phyloP scores from a whole-genome alignment of 106 monocot genomes.

The Dendrobium huoshanense region DNA sequence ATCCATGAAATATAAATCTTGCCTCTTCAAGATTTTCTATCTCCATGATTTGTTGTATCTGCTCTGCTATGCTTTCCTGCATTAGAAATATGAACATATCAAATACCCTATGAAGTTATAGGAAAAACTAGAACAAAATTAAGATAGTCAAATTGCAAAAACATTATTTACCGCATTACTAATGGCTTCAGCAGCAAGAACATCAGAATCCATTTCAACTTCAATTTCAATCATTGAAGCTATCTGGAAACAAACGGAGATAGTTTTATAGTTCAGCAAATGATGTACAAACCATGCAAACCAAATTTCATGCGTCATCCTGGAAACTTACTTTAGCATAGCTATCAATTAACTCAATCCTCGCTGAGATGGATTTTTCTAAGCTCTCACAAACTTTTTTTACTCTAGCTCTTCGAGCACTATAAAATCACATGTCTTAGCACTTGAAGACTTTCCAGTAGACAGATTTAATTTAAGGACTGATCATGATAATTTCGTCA shows the following conservation, averaged over 20 bases:
- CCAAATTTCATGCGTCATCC: neutral
- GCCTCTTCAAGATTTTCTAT: slow-evolving; percentile 96
- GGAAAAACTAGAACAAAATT: neutral
- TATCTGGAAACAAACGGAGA: slow-evolving; percentile 33
- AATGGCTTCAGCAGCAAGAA: slow-evolving; percentile 71
- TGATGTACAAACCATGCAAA: neutral
- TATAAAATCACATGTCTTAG: slow-evolving; percentile 15
- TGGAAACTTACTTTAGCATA: slow-evolving; percentile 77
- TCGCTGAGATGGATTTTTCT: slow-evolving; percentile 65
- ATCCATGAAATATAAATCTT: slow-evolving; percentile 16
- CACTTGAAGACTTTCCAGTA: neutral
- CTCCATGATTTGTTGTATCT: slow-evolving; percentile 94
- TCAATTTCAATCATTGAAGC: slow-evolving; percentile 99
- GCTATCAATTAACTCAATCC: slow-evolving; percentile 86
- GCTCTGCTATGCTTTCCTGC: slow-evolving; percentile 80
- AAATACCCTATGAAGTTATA: neutral
- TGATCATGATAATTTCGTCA: too few relatives aligned
- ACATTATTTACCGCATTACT: slow-evolving; percentile 56
- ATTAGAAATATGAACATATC: neutral
- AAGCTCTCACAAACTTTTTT: slow-evolving; percentile 81
- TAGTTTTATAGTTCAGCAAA: neutral
- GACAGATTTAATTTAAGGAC: neutral
- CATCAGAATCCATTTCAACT: slow-evolving; percentile 96
- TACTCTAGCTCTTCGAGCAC: slow-evolving; percentile 73
- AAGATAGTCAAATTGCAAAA: neutral